phyloP scores from a whole-genome alignment of 2,329 filamentous ascomycete species.

The Escovopsis sp. region DNA sequence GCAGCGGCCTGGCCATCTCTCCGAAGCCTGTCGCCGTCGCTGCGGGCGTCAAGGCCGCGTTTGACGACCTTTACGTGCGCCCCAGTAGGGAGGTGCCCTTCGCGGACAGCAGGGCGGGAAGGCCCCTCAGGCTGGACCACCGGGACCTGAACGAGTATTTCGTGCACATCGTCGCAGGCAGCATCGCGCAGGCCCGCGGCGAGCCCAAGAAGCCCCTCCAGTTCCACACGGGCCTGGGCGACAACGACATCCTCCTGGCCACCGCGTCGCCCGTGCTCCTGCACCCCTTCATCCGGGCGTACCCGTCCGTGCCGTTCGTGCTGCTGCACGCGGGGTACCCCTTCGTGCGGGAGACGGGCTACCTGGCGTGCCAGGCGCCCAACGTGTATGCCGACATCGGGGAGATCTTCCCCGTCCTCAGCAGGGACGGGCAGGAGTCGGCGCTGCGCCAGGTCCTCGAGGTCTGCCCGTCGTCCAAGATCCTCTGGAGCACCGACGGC shows the following conservation, averaged over 20 bases:
- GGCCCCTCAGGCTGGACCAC: conserved; percentile 39
- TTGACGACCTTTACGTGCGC: conserved; percentile 21
- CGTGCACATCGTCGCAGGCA: conserved; percentile 46
- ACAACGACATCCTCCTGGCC: conserved; percentile 59
- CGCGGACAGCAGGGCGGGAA: conserved; percentile 5
- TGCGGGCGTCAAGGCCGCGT: conserved; percentile 24
- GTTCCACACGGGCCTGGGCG: conserved; percentile 71
- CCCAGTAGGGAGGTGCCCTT: neutral
- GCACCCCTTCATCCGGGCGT: conserved; percentile 56
- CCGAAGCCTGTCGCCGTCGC: conserved; percentile 27
- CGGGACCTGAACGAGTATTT: conserved; percentile 55
- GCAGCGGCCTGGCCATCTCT: conserved; percentile 54
- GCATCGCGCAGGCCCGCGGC: conserved; percentile 33
- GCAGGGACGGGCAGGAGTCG: conserved; percentile 57
- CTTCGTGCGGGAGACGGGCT: conserved; percentile 63
- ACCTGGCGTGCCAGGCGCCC: conserved; percentile 59
- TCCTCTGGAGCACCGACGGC: conserved; percentile 69
- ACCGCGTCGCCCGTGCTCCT: conserved; percentile 62
- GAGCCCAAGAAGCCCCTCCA: conserved; percentile 55
- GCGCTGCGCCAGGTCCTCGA: conserved; percentile 62
- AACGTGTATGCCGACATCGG: conserved; percentile 77
- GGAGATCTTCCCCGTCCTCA: conserved; percentile 67
- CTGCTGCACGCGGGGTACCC: conserved; percentile 72
- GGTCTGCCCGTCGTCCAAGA: conserved; percentile 57
- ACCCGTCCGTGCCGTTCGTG: conserved; percentile 57